Evolutionary conservation across 352 stramenopile species (phyloP), one percentile per base, ranked within the genome.

Genomic region (Phytophthora europaea): DNA sequence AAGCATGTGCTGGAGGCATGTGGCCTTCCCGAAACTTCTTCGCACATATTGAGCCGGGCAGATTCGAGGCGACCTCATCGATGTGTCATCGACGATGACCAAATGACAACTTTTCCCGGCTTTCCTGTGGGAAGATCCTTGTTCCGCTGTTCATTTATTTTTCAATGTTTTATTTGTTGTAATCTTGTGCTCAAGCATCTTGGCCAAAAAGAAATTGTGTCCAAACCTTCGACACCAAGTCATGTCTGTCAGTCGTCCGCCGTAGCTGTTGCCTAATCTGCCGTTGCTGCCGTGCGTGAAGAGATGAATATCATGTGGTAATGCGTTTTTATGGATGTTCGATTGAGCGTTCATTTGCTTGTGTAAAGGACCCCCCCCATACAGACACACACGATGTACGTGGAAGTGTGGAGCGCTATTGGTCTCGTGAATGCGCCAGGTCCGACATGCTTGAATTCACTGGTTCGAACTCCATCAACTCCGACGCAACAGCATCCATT

Each of bases 31-130:
- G 43, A 71, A 65, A 47, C 31, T 55, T 71, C 63, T 57, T 16
- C 54, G 23, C 36, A 57, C 48, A 8, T 45, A 23, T 31, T 73
- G 66, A 69, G 66, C 66, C 59, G 58, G 65, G 66, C 66, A 58
- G 31, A 56, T n/a, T 31, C 6, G 8, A 22, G 36, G 13, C 36
- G 10, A 13, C 34, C 34, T 38, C 34, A 38, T 38, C 34, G n/a
- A 52, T 26, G 16, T 52, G 16, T 52, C 45, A 12, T 52, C 45
- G 7, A 23, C 18, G 45, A 23, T 52, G 7, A 13, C 45, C 15
- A 31, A 31, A 31, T 31, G 28, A 31, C 28, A 31, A 31, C 2
- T 33, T 12, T 54, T 54, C 20, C 7, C 48, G 6, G 47, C 48
- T 18, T 15, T 26, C n/a, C n/a, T 22, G 23, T 23, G 6, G 43